phyloP scores from a whole-genome alignment of 2,329 filamentous ascomycete species.

The Fusarium drepaniforme region DNA sequence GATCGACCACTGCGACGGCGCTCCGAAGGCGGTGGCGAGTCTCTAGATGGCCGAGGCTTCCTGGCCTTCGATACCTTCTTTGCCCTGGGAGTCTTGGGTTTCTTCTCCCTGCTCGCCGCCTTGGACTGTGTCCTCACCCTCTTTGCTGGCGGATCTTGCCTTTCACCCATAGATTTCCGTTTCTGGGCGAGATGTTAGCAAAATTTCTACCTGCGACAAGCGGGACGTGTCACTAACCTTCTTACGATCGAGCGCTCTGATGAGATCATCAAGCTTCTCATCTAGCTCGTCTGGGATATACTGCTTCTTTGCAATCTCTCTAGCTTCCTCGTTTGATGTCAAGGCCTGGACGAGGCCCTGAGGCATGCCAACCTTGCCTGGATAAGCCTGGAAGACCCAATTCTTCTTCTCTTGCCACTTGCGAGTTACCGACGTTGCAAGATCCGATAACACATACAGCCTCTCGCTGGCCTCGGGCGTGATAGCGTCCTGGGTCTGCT shows the following conservation, averaged over 20 bases:
- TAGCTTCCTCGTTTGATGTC: conserved; percentile 81
- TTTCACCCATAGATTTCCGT: conserved; percentile 67
- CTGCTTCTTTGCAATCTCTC: conserved; percentile 87
- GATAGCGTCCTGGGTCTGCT: conserved; percentile 88
- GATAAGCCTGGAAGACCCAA: conserved; percentile 87
- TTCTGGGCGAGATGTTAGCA: conserved; percentile 59
- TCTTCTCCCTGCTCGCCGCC: conserved; percentile 53
- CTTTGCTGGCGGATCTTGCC: conserved; percentile 57
- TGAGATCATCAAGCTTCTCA: conserved; percentile 78
- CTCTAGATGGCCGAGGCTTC: conserved; percentile 43
- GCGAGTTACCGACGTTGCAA: conserved; percentile 84
- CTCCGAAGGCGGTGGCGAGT: conserved; percentile 55
- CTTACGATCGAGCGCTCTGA: conserved; percentile 77
- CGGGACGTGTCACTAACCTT: conserved; percentile 61
- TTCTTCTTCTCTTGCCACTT: conserved; percentile 88
- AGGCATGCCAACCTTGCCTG: conserved; percentile 84
- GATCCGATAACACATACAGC: conserved; percentile 88
- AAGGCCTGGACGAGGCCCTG: conserved; percentile 82
- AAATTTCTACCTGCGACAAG: neutral
- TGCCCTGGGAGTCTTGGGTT: conserved; percentile 50
- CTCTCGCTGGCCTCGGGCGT: conserved; percentile 75
- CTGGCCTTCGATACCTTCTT: conserved; percentile 52
- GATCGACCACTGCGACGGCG: conserved; percentile 69
- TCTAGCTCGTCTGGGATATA: conserved; percentile 84
- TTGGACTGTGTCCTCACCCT: conserved; percentile 53